Evolutionary conservation across 345 rosid genomes (phyloP).

Genomic region (Psidium friedrichsthalianum): DNA sequence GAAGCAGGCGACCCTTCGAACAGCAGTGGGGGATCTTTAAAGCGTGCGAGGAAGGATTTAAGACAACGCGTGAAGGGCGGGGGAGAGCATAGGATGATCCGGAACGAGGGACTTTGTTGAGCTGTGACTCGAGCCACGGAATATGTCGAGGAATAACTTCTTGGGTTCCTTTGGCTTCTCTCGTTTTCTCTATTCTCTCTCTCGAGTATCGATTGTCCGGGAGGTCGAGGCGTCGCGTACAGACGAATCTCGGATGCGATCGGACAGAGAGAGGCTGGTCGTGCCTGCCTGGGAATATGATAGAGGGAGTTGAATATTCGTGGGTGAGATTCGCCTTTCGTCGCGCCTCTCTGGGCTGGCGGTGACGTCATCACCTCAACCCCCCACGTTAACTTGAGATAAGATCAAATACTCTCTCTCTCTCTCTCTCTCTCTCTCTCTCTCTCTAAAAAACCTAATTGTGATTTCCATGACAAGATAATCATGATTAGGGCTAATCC

Average conservation of each 20-base stretch:
- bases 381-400: neutral
- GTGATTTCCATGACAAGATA: neutral
- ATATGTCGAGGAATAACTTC: neutral
- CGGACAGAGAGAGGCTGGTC: neutral
- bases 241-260: neutral
- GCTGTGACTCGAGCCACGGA: neutral
- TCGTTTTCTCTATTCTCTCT: neutral
- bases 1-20: neutral
- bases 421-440: neutral
- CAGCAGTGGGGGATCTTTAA: neutral
- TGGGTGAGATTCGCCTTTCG: neutral
- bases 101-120: neutral
- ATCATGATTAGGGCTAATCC: neutral
- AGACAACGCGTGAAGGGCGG: neutral
- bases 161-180: neutral
- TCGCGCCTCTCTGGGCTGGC: neutral
- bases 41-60: neutral
- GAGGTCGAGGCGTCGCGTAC: slow-evolving; percentile 12
- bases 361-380: neutral
- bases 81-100: neutral
- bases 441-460: neutral
- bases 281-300: neutral
- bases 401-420: neutral
- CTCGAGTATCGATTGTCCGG: neutral
- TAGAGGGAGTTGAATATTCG: neutral